Evolutionary conservation across 352 stramenopile genomes (phyloP).

Genomic region (Peronospora destructor): DNA sequence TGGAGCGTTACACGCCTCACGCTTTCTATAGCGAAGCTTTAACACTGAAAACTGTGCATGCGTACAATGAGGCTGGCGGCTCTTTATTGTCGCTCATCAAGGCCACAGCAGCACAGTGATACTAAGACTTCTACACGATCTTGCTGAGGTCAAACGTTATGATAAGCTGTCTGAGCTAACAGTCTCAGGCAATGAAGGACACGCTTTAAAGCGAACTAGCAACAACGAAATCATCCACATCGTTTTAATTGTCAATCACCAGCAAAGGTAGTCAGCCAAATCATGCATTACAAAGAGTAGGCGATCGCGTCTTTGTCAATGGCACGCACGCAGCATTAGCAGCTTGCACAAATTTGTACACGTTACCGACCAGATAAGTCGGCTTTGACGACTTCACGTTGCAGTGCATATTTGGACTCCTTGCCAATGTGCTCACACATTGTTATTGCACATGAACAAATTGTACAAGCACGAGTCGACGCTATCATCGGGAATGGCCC

Average conservation of each 20-base stretch:
- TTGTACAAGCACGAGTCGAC: too few species aligned
- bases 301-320: not conserved
- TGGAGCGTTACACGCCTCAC: slow-evolving; percentile 5
- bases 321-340: not conserved
- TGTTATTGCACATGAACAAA: too few species aligned
- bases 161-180: slow-evolving; percentile 1
- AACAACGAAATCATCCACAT: not conserved
- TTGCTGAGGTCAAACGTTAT: slow-evolving; percentile 43
- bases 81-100: too few species aligned
- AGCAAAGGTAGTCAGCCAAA: not conserved
- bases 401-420: too few species aligned
- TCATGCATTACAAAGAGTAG: slow-evolving; percentile 3
- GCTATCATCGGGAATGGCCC: too few species aligned
- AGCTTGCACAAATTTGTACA: not conserved
- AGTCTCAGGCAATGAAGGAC: slow-evolving; percentile 23
- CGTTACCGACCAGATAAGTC: too few species aligned
- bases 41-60: slow-evolving; percentile 28
- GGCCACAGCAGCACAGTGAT: not conserved
- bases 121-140: slow-evolving; percentile 31
- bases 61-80: slow-evolving; percentile 39
- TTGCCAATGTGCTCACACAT: too few species aligned
- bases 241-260: not conserved
- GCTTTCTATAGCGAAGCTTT: slow-evolving; percentile 1
- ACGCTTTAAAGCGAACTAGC: slow-evolving; percentile 10
- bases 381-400: too few species aligned